Evolutionary conservation across 768 basidiomycete genomes (phyloP).

Genomic region (Podaxis pistillaris): DNA sequence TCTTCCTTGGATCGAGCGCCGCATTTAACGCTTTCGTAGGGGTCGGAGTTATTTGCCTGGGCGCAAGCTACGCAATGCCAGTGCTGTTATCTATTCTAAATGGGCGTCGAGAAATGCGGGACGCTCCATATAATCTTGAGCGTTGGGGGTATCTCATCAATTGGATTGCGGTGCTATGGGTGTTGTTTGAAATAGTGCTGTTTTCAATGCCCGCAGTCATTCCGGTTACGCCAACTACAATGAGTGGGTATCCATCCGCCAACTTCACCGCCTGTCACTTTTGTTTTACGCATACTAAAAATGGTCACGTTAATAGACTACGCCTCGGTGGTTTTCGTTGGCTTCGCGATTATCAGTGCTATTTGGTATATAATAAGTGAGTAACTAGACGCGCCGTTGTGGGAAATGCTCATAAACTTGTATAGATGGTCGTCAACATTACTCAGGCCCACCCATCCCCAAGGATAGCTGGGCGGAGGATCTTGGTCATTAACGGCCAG

Average conservation of each 20-base stretch:
- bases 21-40: slow-evolving; percentile 71
- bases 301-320: slow-evolving; percentile 44
- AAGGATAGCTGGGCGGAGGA: slow-evolving; percentile 11
- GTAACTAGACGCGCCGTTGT: slow-evolving; percentile 20
- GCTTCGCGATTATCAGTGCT: slow-evolving; percentile 55
- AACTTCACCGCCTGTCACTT: neutral
- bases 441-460: slow-evolving; percentile 41
- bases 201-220: slow-evolving; percentile 69
- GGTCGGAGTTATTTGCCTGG: slow-evolving; percentile 64
- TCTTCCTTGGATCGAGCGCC: slow-evolving; percentile 59
- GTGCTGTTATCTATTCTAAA: slow-evolving; percentile 50
- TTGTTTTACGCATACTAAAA: neutral
- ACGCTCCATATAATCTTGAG: slow-evolving; percentile 53
- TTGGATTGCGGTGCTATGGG: slow-evolving; percentile 54
- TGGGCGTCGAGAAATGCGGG: slow-evolving; percentile 40
- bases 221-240: slow-evolving; percentile 49
- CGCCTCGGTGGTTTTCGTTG: slow-evolving; percentile 65
- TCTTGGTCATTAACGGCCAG: neutral
- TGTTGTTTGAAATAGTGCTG: slow-evolving; percentile 57
- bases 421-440: slow-evolving; percentile 42
- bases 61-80: slow-evolving; percentile 63
- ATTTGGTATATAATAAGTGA: slow-evolving; percentile 60
- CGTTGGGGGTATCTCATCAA: slow-evolving; percentile 46
- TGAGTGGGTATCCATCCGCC: slow-evolving; percentile 33
- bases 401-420: slow-evolving; percentile 7